Evolutionary conservation across 1,139 yeast genomes (phyloP), one percentile per base, ranked within the genome.

Genomic region (Protomyces arabidopsidicola): DNA sequence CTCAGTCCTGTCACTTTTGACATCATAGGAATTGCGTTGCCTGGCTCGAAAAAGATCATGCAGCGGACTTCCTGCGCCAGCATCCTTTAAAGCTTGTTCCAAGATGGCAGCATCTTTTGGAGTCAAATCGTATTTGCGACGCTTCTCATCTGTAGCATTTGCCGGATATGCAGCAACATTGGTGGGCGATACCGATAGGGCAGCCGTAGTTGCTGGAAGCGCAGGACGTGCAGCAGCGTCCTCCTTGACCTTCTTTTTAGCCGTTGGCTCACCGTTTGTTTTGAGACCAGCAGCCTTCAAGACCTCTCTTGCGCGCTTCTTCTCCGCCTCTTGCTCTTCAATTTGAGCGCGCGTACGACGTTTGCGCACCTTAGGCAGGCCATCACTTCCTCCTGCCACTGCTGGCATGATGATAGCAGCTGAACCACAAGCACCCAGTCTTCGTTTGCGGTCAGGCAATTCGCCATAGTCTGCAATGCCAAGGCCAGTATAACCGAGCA

Each of bases 281-380:
- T 57, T 57, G 27, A 57, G 55, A 36, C 60, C 62, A 51, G 53
- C 53, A 12, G 62, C 56, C 45, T 52, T 58, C 35, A 52, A 42
- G 18, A 58, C 56, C 42, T 55, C 56, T 12, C 52, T 36, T 24
- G 62, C 56, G 9, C 52, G 51, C 2, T 55, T 50, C 53, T 58
- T 58, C 20, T 58, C 56, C 24, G 53, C 62, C 9, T 48, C 56
- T 12, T 34, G 34, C 14, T 27, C 56, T 22, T 38, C 31, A 42
- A 52, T 58, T 16, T 58, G 56, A 16, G 53, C 62, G 20, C 53
- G 53, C 45, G 62, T 52, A 8, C 62, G 45, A 10, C 62, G 20
- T 34, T 45, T 38, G 10, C 56, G 56, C n/a, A 58, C 9, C 22
- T 52, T 58, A 42, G 53, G 42, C 38, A 48, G 18, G 22, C 48